Base-by-base conservation (phyloP, 2,329 filamentous ascomycete genomes). In the Botryotinia globosa region DNA sequence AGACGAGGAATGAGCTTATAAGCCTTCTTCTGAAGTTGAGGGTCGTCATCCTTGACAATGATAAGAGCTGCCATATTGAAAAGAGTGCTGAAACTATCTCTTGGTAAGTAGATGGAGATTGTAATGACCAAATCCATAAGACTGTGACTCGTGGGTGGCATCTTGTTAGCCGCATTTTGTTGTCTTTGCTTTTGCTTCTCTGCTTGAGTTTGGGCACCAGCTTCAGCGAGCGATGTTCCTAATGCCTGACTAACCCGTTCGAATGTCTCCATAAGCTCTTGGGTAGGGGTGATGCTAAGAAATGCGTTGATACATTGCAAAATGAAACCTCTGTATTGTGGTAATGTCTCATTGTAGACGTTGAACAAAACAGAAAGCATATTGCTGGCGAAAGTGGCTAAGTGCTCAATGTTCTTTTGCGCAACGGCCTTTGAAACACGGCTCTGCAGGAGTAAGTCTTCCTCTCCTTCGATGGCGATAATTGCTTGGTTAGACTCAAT, bases 351-450 rank as follows among this genome's bases (percentile, higher is more conserved):
- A 76, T 93, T 97, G 84, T 99, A 99, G 62, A 99, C 95, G 80
- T 99, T 99, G 86, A 99, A 98, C n/a, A 99, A 85, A 0, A 98
- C 95, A 10, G 96, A 94, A 59, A 99, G 88, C 83, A 99, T 88
- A 79, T 98, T 98, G 74, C 91, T 91, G 1, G 95, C 88, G 80
- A 96, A 94, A 1, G 85, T 85, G 25, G 93, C 90, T 20, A 99
- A 85, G 80, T 97, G 91, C n/a, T 89, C 85, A 56, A 98, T 84
- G 80, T 98, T 98, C 82, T 91, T 90, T 81, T 89, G 85, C 0
- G 96, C 95, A 56, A 90, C 86, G 6, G 85, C 87, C 80, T 92
- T 94, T 6, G 92, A 90, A 22, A 98, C 88, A 67, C 94, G 87
- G 78, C 92, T 91, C 80, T 95, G 93, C 20, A 94, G 85, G 51